Percentiles rank a stretch among this genome's conserved stretches.
Conservation (phyloP, 495 filamentous ascomycete genomes). For the Penicilliopsis zonata region DNA sequence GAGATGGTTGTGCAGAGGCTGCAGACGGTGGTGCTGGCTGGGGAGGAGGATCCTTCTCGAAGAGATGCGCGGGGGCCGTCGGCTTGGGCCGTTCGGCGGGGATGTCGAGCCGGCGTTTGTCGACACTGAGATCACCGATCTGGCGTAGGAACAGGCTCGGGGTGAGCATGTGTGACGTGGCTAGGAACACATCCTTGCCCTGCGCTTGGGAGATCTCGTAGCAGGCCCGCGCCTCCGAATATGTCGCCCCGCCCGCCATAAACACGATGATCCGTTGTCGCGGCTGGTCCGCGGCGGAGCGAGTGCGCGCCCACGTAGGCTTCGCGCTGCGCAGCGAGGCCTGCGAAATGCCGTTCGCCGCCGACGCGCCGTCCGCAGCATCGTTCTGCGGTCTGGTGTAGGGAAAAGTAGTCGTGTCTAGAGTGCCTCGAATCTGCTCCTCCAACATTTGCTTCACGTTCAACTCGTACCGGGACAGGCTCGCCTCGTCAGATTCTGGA, state of each 20-base stretch:
- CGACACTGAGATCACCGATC: slow-evolving; percentile 62
- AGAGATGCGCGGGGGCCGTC: slow-evolving; percentile 73
- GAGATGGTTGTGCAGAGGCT: slow-evolving; percentile 19
- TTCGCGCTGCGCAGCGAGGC: slow-evolving; percentile 79
- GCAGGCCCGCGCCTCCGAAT: slow-evolving; percentile 76
- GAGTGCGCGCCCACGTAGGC: slow-evolving; percentile 85
- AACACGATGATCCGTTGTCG: slow-evolving; percentile 89
- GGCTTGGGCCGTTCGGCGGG: slow-evolving; percentile 71
- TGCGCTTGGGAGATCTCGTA: slow-evolving; percentile 68
- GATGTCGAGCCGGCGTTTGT: slow-evolving; percentile 62
- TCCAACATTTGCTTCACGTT: slow-evolving; percentile 56
- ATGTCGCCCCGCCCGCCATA: slow-evolving; percentile 92
- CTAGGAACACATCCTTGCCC: slow-evolving; percentile 74
- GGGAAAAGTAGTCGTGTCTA: slow-evolving; percentile 56
- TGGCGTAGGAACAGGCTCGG: slow-evolving; percentile 73
- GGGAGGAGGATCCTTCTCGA: slow-evolving; percentile 58
- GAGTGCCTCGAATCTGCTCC: slow-evolving; percentile 46
- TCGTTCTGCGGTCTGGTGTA: slow-evolving; percentile 68
- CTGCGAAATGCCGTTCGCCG: slow-evolving; percentile 46
- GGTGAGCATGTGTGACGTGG: slow-evolving; percentile 83
- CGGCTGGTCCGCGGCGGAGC: slow-evolving; percentile 62
- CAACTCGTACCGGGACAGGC: slow-evolving; percentile 36
- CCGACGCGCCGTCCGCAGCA: slow-evolving; percentile 40
- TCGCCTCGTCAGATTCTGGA: slow-evolving; percentile 39
- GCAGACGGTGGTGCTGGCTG: slow-evolving; percentile 24